Evolutionary conservation across 371 early-diverging fungal genomes (phyloP), one percentile per base, ranked within the genome.

Genomic region (Syncephalastrum racemosum): DNA sequence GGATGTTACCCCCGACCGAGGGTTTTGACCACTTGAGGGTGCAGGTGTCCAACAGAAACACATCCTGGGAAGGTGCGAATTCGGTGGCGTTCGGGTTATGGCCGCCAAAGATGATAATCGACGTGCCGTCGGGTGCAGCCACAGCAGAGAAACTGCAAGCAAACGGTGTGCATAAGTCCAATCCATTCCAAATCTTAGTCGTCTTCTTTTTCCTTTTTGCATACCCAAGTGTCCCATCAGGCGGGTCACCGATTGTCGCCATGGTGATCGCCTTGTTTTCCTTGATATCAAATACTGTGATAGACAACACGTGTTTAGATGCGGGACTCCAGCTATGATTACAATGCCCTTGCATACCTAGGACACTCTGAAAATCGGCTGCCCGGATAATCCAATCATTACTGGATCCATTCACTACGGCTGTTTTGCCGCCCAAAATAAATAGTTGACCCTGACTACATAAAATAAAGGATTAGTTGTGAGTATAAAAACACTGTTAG

Each of bases 31-130:
- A 79, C 3, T 53, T 50, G n/a, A 79, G 41, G 1, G 63, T 70
- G 27, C 74, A 79, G 4, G 74, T 71, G 50, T 79, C 72, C 4
- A 79, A 56, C 1, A 73, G 56, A 44, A 66, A 79, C 0, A 79
- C 51, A 50, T 71, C 66, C 24, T 63, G 54, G 14, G 49, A 46
- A 14, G 53, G 58, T 6, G 22, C 19, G 20, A 41, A 49, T 36
- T n/a, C 45, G 46, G 25, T 31, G 4, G 36, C 27, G 18, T 18
- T 24, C 6, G 25, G 16, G 31, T 53, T 46, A 20, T 48, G 16
- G 4, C 78, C 78, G 16, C 78, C 78, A 55, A 68, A 78, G 3
- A 72, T 52, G 0, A 75, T 71, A 53, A 78, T 66, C 0, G 75
- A 75, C 48, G 60, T 62, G 8, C 73, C 71, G 64, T 75, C 75